Percentiles rank a stretch among this genome's conserved stretches.
Conservation (phyloP, 2,329 filamentous ascomycete species). For the Neofusicoccum kwambonambiense region DNA sequence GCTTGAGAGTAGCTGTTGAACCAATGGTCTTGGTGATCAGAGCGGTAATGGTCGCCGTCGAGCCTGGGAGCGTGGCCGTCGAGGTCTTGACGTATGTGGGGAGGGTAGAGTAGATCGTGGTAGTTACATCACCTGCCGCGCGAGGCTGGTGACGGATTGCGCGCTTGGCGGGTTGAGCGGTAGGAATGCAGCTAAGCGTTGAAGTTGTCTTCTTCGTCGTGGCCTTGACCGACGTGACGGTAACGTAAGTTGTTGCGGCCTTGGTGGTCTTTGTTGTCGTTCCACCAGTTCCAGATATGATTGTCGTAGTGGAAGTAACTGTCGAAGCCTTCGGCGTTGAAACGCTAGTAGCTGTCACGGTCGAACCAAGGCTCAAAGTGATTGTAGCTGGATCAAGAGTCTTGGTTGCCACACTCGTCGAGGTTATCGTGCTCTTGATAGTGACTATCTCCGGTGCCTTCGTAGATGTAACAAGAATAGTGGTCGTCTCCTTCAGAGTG, state of each 20-base stretch:
- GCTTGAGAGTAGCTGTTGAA: constrained; percentile 25
- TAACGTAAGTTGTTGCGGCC: constrained; percentile 23
- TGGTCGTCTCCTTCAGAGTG: constrained; percentile 21
- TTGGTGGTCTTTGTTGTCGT: constrained; percentile 27
- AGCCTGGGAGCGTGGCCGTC: constrained; percentile 19
- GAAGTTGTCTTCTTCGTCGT: constrained; percentile 31
- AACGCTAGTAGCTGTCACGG: constrained; percentile 22
- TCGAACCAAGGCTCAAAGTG: constrained; percentile 23
- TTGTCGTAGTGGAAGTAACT: constrained; percentile 14
- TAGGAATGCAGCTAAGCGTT: constrained; percentile 29
- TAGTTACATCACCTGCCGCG: constrained; percentile 24
- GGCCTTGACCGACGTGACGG: constrained; percentile 27
- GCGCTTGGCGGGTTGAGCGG: neutral
- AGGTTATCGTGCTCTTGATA: neutral
- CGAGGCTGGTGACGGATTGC: no score
- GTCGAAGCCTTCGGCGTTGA: constrained; percentile 21
- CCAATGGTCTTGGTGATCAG: constrained; percentile 25
- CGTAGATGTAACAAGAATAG: constrained; percentile 24
- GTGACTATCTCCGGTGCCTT: neutral
- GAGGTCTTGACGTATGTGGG: constrained; percentile 27
- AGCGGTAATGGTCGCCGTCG: constrained; percentile 24
- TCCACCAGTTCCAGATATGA: constrained; percentile 9
- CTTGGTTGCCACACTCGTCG: neutral
- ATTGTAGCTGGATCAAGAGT: constrained; percentile 30
- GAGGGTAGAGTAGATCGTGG: constrained; percentile 27